A percentile compares a stretch with the other conserved stretches of the same genome.
These are phyloP conservation scores for Nannizziopsis arthrosporioides DNA, from an alignment of 2,329 filamentous ascomycete genomes.

Conservation along the genomic window DNA sequence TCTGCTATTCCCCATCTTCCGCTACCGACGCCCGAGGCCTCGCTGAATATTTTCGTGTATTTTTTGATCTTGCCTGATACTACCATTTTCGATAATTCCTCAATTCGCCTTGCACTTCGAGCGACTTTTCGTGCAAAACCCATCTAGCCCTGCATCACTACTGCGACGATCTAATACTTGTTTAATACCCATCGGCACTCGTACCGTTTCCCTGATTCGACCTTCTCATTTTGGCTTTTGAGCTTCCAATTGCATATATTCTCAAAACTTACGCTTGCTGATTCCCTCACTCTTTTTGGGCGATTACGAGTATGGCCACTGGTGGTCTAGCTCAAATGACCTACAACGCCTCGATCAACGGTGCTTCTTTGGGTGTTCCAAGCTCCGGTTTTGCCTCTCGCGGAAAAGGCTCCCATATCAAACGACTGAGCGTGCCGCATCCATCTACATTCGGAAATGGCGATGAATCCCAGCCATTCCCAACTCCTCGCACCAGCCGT, in stretches of 20 bases:
- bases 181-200: conserved; percentile 2
- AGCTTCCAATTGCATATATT: conserved; percentile 3
- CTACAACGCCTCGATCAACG: conserved; percentile 64
- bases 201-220: neutral
- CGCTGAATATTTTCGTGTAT: conserved; percentile 1
- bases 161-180: conserved; percentile 1
- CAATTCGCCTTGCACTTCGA: conserved; percentile 2
- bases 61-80: neutral
- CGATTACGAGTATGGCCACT: conserved; percentile 59
- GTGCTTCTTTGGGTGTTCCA: conserved; percentile 59
- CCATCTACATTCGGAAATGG: conserved; percentile 55
- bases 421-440: conserved; percentile 72
- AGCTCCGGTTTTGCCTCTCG: conserved; percentile 74
- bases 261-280: neutral
- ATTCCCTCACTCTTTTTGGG: conserved; percentile 17
- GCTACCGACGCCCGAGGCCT: neutral
- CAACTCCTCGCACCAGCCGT: conserved; percentile 84
- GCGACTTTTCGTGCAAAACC: neutral
- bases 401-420: conserved; percentile 73
- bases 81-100: conserved; percentile 6
- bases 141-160: too few species aligned
- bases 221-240: neutral
- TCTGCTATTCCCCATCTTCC: conserved; percentile 1
- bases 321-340: conserved; percentile 99
- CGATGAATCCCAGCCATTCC: conserved; percentile 53